Conservation (phyloP, 345 rosid genomes). For the Dovyalis caffra region DNA sequence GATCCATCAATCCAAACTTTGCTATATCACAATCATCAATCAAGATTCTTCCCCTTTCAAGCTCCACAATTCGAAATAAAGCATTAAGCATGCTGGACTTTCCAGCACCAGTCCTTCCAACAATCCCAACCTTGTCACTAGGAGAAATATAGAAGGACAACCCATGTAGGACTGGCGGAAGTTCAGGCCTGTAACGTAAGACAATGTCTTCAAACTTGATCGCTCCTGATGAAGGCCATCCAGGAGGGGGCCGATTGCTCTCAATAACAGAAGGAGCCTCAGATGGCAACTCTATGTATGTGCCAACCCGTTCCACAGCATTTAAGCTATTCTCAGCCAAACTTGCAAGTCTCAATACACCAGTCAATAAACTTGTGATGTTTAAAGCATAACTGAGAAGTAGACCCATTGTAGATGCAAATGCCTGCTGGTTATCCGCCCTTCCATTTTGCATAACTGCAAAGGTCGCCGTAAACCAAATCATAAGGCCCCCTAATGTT, state of each 20-base stretch:
- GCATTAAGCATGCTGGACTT: constrained; percentile 97
- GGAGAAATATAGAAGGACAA: constrained; percentile 77
- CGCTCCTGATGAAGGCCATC: constrained; percentile 98
- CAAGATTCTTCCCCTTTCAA: constrained; percentile 90
- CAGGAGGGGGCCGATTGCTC: constrained; percentile 93
- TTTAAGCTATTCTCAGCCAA: constrained; percentile 95
- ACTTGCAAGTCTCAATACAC: constrained; percentile 93
- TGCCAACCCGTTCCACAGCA: constrained; percentile 92
- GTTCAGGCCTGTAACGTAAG: constrained; percentile 91
- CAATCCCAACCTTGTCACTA: constrained; percentile 93
- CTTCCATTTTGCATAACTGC: constrained; percentile 96
- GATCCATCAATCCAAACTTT: constrained; percentile 82
- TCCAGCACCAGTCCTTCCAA: constrained; percentile 99
- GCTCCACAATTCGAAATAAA: constrained; percentile 87
- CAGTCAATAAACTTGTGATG: constrained; percentile 79
- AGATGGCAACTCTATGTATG: constrained; percentile 77
- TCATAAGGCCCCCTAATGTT: constrained; percentile 92
- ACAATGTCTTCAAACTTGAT: constrained; percentile 87
- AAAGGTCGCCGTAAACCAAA: constrained; percentile 97
- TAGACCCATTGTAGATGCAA: constrained; percentile 95
- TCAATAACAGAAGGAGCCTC: constrained; percentile 85
- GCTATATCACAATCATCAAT: constrained; percentile 77
- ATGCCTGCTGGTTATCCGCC: constrained; percentile 81
- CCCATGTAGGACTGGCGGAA: constrained; percentile 91
- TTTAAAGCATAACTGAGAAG: constrained; percentile 93